phyloP scores from a whole-genome alignment of 352 stramenopile genomes.

The Globisporangium camurandrum region DNA sequence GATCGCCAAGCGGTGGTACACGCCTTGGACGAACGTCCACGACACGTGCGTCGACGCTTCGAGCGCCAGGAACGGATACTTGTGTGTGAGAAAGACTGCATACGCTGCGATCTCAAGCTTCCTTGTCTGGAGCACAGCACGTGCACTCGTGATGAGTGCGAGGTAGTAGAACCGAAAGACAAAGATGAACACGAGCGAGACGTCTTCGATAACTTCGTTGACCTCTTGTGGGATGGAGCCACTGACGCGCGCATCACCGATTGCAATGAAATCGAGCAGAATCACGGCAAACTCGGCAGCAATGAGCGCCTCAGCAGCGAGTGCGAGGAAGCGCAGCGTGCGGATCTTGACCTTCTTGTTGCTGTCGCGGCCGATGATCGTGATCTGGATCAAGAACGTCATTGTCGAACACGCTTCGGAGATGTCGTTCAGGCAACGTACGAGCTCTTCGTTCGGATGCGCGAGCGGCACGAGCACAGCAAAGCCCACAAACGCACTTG shows the following conservation, averaged over 20 bases:
- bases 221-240: neutral
- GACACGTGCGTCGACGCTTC: conserved; percentile 13
- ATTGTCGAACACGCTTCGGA: conserved; percentile 23
- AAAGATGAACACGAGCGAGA: conserved; percentile 26
- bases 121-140: conserved; percentile 1
- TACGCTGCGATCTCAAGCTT: conserved; percentile 22
- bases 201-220: conserved; percentile 21
- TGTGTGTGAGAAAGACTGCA: conserved; percentile 23
- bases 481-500: conserved; percentile 16
- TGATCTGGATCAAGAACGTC: conserved; percentile 33
- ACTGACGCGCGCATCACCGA: neutral
- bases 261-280: neutral
- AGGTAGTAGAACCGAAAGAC: conserved; percentile 33
- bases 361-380: conserved; percentile 20
- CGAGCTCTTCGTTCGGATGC: conserved; percentile 10
- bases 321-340: conserved; percentile 16
- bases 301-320: conserved; percentile 16
- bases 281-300: conserved; percentile 2
- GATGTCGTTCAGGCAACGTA: conserved; percentile 23
- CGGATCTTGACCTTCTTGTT: conserved; percentile 20
- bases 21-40: conserved; percentile 30
- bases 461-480: conserved; percentile 17
- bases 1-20: conserved; percentile 34
- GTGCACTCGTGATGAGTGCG: conserved; percentile 9
- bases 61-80: conserved; percentile 30